Evolutionary conservation across 192 early-diverging fungal species (phyloP), one percentile per base, ranked within the genome.

Genomic region (Podochytrium sp.): DNA sequence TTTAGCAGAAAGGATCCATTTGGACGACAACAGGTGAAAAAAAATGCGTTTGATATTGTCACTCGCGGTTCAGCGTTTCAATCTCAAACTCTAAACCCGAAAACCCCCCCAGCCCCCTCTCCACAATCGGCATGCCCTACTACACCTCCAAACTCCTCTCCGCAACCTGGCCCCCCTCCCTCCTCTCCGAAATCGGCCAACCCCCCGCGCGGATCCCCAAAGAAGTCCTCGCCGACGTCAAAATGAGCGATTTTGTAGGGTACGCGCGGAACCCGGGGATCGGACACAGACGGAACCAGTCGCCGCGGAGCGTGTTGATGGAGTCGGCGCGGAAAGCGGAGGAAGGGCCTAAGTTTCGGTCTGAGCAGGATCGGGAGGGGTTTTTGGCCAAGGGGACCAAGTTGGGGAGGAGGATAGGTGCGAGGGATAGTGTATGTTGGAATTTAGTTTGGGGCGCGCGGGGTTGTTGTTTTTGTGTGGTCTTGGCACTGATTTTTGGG

Each of bases 231-330:
- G 81, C 84, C 40, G 90, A 90, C 57, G 91, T 96, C 69, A 95
- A 96, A 75, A 92, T 88, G 82, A 92, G 92, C 74, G 95, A 95
- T 64, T 94, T 92, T 83, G 95, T 99, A 2, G 95, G 94, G 0
- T 97, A 96, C 65, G 93, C 95, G n/a, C 89, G 91, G 38, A 98
- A 95, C 58, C 91, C 92, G 1, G 91, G 92, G 3, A 86, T 81
- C 29, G 47, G 50, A 20, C 82, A 83, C 25, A 82, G 79, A 47
- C 87, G 97, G 51, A 99, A 98, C 81, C 95, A 84, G 56, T 60
- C 52, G 27, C 3, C 49, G 27, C 33, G 29, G 16, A 68, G 66
- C 35, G 40, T 68, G 12, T 68, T 51, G 50, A 34, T 38, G 27
- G 20, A 75, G 77, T 18, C 68, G 16, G 35, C 29, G 1, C 25